Percentiles rank a stretch among this genome's conserved stretches.
These are phyloP conservation scores for Starmerella etchellsii DNA, from an alignment of 805 yeast species.

Conservation along the genomic window DNA sequence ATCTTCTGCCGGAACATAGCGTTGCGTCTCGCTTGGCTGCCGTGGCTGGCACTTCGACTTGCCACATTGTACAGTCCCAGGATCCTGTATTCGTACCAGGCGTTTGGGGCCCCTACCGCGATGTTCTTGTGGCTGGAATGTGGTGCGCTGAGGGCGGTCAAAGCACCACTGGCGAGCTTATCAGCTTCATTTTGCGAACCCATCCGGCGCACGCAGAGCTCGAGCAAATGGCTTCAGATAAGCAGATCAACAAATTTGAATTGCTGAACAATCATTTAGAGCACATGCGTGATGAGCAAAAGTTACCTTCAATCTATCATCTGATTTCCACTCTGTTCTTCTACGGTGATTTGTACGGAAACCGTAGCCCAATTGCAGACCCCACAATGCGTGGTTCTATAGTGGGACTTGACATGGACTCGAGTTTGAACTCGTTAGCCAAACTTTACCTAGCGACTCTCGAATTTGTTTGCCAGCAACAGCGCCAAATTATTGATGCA, in stretches of 20 bases:
- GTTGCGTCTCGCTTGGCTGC: conserved; percentile 86
- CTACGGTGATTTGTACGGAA: conserved; percentile 95
- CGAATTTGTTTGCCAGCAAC: conserved; percentile 95
- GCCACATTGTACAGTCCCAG: conserved; percentile 79
- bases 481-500: conserved; percentile 82
- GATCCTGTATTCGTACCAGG: conserved; percentile 86
- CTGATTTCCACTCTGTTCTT: conserved; percentile 76
- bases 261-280: conserved; percentile 67
- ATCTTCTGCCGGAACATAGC: conserved; percentile 22
- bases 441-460: conserved; percentile 82
- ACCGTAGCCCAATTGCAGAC: conserved; percentile 95
- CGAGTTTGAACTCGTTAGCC: conserved; percentile 72
- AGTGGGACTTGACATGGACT: conserved; percentile 87
- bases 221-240: conserved; percentile 48
- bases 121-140: conserved; percentile 73
- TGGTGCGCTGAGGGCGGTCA: conserved; percentile 99
- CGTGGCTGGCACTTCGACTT: conserved; percentile 96
- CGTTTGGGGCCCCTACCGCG: conserved; percentile 98
- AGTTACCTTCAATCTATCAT: conserved; percentile 59
- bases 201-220: conserved; percentile 81
- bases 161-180: conserved; percentile 86
- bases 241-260: conserved; percentile 62
- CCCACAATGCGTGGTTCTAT: conserved; percentile 84
- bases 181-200: conserved; percentile 73
- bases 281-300: conserved; percentile 41